Base-by-base conservation (phyloP, 768 basidiomycete species). In the Lactifluus volemus region DNA sequence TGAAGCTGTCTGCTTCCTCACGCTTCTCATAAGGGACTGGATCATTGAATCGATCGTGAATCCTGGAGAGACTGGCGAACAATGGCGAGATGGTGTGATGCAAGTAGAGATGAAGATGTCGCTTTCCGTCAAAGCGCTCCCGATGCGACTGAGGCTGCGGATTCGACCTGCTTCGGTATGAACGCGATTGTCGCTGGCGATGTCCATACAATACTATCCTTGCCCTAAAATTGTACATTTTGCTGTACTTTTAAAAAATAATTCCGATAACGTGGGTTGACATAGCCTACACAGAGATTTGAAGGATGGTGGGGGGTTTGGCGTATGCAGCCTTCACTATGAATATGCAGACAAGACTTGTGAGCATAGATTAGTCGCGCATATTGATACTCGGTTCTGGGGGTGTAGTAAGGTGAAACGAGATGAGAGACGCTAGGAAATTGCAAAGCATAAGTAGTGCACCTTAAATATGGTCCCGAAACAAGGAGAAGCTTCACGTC, bases 1-100 rank as follows among this genome's bases (percentile, higher is more conserved):
- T n/a, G n/a, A 85, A 66, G 73, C 76, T 2, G 76, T 84, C 17
- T 77, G 75, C 52, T 81, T 84, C 72, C 73, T 85, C 21, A 75
- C 80, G 1, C 69, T 75, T 66, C 66, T 84, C 8, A 68, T 84
- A 21, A 73, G 79, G 17, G 83, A 84, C 49, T 84, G 78, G 78
- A 74, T 70, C 34, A 67, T 85, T 11, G 76, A 79, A 53, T 79
- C 81, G 1, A 55, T 76, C n/a, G 67, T 83, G 30, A 64, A 70
- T 14, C 44, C 64, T 0, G 74, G 72, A 0, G 76, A 78, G 70
- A 80, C 74, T 49, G 54, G 60, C 15, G 57, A 60, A 58, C 53
- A 64, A 54, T 60, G 51, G 66, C 65, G 50, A 39, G 62, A 49
- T 36, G 36, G 63, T 2, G 49, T 56, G 34, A 64, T 64, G 63